Evolutionary conservation across 345 rosid species (phyloP).

Genomic region (Citrus australasica): DNA sequence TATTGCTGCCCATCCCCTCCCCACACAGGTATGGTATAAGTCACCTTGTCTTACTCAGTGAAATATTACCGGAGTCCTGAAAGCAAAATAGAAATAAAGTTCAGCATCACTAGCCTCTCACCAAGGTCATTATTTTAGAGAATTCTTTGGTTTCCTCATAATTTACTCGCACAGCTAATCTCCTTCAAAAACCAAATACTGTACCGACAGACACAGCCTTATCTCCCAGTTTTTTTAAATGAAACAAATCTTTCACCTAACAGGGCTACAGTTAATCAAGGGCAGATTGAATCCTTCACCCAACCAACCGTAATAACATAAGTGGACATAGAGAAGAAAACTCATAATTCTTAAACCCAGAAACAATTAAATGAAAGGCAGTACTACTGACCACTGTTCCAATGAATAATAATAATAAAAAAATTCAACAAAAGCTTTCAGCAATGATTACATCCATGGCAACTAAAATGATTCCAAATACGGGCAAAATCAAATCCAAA

Average conservation of each 20-base stretch:
- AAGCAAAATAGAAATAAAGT: background rate
- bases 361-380: background rate
- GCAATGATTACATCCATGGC: background rate
- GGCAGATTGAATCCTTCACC: background rate
- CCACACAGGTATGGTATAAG: background rate
- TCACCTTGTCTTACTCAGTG: background rate
- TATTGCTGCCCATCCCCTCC: background rate
- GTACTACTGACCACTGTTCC: background rate
- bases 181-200: background rate
- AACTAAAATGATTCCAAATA: background rate
- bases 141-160: background rate
- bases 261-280: background rate
- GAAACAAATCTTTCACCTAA: background rate
- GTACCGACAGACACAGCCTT: background rate
- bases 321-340: background rate
- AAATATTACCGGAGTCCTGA: background rate
- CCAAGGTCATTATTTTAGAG: background rate
- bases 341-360: background rate
- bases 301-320: background rate
- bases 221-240: background rate
- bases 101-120: background rate
- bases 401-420: too few relatives aligned
- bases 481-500: too few relatives aligned
- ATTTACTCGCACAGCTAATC: background rate
- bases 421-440: background rate